Evolutionary conservation across 2,329 filamentous ascomycete genomes (phyloP).

Genomic region (Fusarium fujikuroi): DNA sequence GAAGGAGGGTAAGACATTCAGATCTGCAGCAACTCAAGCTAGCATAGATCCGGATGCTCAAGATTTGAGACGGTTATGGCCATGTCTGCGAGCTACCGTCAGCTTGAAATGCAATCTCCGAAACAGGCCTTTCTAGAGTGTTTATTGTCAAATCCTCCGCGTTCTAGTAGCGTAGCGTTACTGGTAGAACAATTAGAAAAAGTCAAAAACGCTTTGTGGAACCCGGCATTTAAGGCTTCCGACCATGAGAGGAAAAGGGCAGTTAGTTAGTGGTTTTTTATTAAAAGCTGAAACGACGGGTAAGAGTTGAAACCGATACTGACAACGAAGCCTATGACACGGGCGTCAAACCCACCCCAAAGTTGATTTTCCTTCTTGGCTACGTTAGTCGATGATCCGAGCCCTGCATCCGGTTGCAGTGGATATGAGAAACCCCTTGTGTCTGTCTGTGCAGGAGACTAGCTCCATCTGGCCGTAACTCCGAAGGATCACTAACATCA

Average conservation of each 20-base stretch:
- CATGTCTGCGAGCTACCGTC: background rate
- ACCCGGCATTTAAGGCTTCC: slow-evolving; percentile 1
- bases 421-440: slow-evolving; percentile 20
- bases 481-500: slow-evolving; percentile 35
- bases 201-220: background rate
- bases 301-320: slow-evolving; percentile 12
- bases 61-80: background rate
- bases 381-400: slow-evolving; percentile 15
- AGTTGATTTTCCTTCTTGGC: slow-evolving; percentile 11
- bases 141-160: background rate
- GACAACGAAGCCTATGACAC: slow-evolving; percentile 9
- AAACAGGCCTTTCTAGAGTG: background rate
- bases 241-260: background rate
- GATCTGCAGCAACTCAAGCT: slow-evolving; percentile 2
- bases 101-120: background rate
- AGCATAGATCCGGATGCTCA: background rate
- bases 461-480: slow-evolving; percentile 33
- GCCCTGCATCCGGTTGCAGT: slow-evolving; percentile 27
- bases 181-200: background rate
- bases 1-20: background rate
- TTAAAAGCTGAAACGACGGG: slow-evolving; percentile 24
- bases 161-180: background rate
- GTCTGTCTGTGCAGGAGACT: slow-evolving; percentile 14
- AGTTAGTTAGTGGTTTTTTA: background rate
- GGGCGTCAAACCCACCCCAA: slow-evolving; percentile 6